Conservation (phyloP, 345 rosid genomes). For the Euphorbia lathyris region DNA sequence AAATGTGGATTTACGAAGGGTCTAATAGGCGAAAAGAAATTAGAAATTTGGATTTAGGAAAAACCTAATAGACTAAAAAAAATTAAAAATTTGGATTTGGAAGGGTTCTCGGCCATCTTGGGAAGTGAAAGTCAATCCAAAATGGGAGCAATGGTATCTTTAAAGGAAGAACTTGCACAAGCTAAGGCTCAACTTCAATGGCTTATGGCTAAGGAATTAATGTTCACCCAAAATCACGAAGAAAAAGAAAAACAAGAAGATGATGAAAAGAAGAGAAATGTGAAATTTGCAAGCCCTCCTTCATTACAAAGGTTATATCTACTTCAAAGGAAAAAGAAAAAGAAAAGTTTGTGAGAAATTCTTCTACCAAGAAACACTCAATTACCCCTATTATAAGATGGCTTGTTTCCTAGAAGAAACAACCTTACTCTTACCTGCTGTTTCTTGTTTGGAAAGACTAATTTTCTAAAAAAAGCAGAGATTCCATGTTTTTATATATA, state of each 20-base stretch:
- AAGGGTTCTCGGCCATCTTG: too few relatives aligned
- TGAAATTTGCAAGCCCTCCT: slow-evolving; percentile 32
- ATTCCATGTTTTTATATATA: too few relatives aligned
- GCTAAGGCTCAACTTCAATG: slow-evolving; percentile 42
- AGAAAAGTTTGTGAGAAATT: background rate
- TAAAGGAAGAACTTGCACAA: slow-evolving; percentile 47
- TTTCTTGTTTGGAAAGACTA: too few relatives aligned
- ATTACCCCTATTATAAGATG: slow-evolving; percentile 17
- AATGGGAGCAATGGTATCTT: slow-evolving; percentile 30
- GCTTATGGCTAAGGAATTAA: slow-evolving; percentile 20
- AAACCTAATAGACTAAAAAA: too few relatives aligned
- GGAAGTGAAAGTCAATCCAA: slow-evolving; percentile 15
- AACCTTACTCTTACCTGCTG: background rate
- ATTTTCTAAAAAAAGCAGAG: too few relatives aligned
- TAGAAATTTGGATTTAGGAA: too few relatives aligned
- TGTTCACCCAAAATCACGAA: slow-evolving; percentile 22
- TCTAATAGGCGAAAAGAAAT: too few relatives aligned
- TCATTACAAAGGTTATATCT: slow-evolving; percentile 15
- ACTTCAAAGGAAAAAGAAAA: slow-evolving; percentile 12
- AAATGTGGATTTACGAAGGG: too few relatives aligned
- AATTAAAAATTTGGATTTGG: too few relatives aligned
- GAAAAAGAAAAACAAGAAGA: background rate
- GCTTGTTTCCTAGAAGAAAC: slow-evolving; percentile 31
- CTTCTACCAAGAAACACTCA: background rate
- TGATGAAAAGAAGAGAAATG: slow-evolving; percentile 14